Evolutionary conservation across 768 basidiomycete genomes (phyloP).

Genomic region (Pulveroboletus sp.): DNA sequence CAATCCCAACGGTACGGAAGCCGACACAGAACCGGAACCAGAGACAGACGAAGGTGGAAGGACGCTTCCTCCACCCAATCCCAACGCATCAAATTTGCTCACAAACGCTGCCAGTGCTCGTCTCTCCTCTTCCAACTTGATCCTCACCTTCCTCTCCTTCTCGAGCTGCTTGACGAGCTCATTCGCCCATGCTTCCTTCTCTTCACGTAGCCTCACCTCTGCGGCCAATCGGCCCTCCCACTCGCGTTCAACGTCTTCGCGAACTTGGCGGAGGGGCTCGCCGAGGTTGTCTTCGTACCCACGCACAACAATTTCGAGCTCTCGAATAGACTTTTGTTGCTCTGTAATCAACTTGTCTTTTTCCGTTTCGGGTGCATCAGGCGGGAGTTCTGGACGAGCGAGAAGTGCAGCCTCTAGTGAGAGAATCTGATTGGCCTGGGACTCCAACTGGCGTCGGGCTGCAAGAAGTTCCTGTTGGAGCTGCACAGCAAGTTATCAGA

Average conservation of each 20-base stretch:
- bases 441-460: constrained; percentile 70
- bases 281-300: constrained; percentile 74
- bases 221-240: constrained; percentile 57
- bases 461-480: constrained; percentile 85
- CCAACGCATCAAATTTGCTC: constrained; percentile 73
- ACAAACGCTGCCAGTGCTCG: constrained; percentile 77
- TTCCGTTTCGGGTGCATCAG: constrained; percentile 61
- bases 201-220: constrained; percentile 56
- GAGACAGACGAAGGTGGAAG: constrained; percentile 27
- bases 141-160: constrained; percentile 69
- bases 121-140: constrained; percentile 72
- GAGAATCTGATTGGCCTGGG: constrained; percentile 78
- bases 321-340: constrained; percentile 69
- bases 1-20: constrained; percentile 1
- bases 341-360: constrained; percentile 73
- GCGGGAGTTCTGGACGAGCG: constrained; percentile 61
- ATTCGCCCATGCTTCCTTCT: constrained; percentile 67
- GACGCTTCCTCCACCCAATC: constrained; percentile 38
- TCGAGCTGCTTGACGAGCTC: constrained; percentile 74
- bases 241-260: constrained; percentile 72
- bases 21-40: background rate
- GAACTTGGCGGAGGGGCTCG: constrained; percentile 58
- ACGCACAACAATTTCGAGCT: constrained; percentile 66
- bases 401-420: constrained; percentile 76
- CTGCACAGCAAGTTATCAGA: constrained; percentile 30